phyloP scores from a whole-genome alignment of 75 land plant species.

The Chamaecyparis obtusa region DNA sequence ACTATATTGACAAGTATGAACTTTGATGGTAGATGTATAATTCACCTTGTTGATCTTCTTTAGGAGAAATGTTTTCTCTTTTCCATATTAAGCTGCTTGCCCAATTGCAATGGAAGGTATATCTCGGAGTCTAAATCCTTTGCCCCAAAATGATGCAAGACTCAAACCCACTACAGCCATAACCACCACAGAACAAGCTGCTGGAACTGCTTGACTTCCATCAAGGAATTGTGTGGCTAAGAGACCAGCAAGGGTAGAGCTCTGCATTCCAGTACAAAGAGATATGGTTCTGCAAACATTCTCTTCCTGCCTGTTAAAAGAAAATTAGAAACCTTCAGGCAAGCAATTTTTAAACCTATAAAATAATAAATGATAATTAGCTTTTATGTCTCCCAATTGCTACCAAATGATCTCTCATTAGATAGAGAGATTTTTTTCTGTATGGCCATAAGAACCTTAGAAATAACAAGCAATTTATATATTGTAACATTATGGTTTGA shows the following conservation, averaged over 20 bases:
- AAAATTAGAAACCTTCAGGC: background rate
- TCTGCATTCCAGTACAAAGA: conserved; percentile 97
- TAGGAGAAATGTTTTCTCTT: background rate
- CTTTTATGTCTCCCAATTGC: background rate
- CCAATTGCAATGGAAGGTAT: conserved; percentile 16
- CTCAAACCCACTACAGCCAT: conserved; percentile 95
- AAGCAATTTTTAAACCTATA: background rate
- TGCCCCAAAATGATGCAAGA: conserved; percentile 97
- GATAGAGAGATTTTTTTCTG: background rate
- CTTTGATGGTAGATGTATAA: background rate
- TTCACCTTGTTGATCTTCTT: background rate
- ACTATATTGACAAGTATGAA: background rate
- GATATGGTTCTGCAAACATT: conserved; percentile 75
- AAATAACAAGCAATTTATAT: background rate
- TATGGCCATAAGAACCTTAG: background rate
- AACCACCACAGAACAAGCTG: conserved; percentile 95
- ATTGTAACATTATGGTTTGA: background rate
- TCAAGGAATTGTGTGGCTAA: conserved; percentile 93
- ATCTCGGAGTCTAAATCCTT: conserved; percentile 57
- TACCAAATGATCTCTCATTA: background rate
- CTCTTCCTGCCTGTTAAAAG: conserved; percentile 67
- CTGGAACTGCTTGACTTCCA: conserved; percentile 91
- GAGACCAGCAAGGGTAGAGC: conserved; percentile 95
- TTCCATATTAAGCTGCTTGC: background rate
- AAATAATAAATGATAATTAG: background rate